Base-by-base conservation (phyloP, 257 asterid species). In the Prunella vulgaris region DNA sequence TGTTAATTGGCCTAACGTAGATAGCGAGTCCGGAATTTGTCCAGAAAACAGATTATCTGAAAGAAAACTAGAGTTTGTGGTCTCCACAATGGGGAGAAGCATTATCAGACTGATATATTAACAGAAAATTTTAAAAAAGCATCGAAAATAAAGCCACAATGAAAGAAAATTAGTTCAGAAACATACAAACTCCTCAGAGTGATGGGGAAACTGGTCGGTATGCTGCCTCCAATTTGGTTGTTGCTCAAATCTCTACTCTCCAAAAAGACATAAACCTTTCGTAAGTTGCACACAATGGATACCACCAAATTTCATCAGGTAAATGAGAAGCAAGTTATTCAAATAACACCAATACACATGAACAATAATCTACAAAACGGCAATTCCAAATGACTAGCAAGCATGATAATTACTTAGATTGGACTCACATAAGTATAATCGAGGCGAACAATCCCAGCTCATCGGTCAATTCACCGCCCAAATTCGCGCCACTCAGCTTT, bases 171-270 rank as follows among this genome's bases (percentile, higher is more conserved):
- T 35, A 78, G 74, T 66, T 72, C 32, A 49, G 76, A 82, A 75
- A 77, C 97, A 68, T 87, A 93, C 99, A 93, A 74, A 68, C 62
- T 84, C 70, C 79, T 79, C 38, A 90, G 77, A 62, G 97, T 88
- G 68, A 64, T 64, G 0, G 97, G 99, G 77, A 93, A 83, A 67
- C 66, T 77, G 60, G 87, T 60, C 5, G 99, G 96, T 65, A 93
- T 81, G 64, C 73, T 76, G 73, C 99, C 99, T 12, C 95, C 97
- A 58, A 93, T 93, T 27, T 82, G 95, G 80, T 93, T 93, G 87
- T 83, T 73, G 69, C 97, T 84, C 25, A 93, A 75, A 79, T 93
- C 85, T 72, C 99, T 90, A 88, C 59, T 40, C 69, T 66, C 27
- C 25, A 70, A 24, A 58, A 61, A 54, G 27, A 71, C 60, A 14